Evolutionary conservation across 306 rosid species (phyloP).

Genomic region (Dalbergia cultrata): DNA sequence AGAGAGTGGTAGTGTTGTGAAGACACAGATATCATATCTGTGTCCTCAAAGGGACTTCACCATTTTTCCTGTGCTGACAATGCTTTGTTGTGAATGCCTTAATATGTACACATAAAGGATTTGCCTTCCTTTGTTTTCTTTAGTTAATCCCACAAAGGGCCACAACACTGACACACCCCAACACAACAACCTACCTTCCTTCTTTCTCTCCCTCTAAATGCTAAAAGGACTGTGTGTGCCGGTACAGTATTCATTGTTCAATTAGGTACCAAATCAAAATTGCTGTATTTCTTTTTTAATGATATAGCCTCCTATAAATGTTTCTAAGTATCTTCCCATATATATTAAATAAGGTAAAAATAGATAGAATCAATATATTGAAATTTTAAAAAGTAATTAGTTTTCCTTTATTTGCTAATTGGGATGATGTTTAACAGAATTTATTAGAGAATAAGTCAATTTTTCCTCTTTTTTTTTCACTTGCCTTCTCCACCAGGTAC

Average conservation of each 20-base stretch:
- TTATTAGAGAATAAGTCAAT: no score
- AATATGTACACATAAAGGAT: conserved; percentile 7
- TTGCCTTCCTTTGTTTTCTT: conserved; percentile 32
- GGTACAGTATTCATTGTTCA: conserved; percentile 39
- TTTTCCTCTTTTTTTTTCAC: not conserved
- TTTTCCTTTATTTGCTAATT: not conserved
- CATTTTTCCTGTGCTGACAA: conserved; percentile 33
- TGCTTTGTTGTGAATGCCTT: not conserved
- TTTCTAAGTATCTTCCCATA: no score
- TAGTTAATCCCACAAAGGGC: conserved; percentile 13
- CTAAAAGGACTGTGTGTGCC: conserved; percentile 51
- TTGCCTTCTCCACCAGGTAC: not conserved
- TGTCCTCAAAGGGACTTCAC: conserved; percentile 27
- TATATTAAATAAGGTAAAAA: no score
- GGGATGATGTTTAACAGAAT: no score
- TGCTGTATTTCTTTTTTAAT: not conserved
- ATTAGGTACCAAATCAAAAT: conserved; percentile 39
- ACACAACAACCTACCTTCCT: not conserved
- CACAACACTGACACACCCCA: not conserved
- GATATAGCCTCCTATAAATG: no score
- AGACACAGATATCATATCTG: conserved; percentile 34
- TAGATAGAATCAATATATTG: no score
- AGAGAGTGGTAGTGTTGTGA: conserved; percentile 42
- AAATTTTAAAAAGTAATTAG: no score
- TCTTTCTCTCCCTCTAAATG: not conserved